A percentile compares a stretch with the other conserved stretches of the same genome.
These are phyloP conservation scores for Tubosaeta sp. DNA, from an alignment of 768 basidiomycete genomes.

Conservation along the genomic window DNA sequence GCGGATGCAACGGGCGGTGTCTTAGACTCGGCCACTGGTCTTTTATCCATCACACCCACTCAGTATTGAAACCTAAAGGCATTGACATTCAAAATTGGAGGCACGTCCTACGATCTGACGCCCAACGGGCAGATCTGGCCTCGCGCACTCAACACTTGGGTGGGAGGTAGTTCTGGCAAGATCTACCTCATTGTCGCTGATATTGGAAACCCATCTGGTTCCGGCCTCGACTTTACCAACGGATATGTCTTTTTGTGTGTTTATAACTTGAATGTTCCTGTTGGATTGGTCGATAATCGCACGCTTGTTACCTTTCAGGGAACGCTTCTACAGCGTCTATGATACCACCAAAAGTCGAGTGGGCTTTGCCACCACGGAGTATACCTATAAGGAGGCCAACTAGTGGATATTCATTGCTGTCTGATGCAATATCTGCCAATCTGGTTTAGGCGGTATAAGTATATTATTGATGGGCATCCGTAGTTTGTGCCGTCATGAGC, in stretches of 20 bases:
- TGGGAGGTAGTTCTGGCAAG: constrained; percentile 15
- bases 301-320: not conserved
- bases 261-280: no score
- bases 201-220: constrained; percentile 10
- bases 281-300: not conserved
- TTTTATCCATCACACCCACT: constrained; percentile 18
- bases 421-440: no score
- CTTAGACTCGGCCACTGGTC: constrained; percentile 20
- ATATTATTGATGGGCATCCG: no score
- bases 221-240: constrained; percentile 12
- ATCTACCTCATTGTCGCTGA: constrained; percentile 23
- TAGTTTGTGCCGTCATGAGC: no score
- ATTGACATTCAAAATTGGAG: constrained; percentile 14
- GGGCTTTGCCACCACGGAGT: not conserved
- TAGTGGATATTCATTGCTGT: no score
- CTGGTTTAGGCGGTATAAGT: no score
- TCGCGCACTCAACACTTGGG: constrained; percentile 14
- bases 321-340: not conserved
- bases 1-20: not conserved
- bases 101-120: constrained; percentile 7
- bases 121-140: constrained; percentile 14
- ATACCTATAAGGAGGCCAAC: not conserved
- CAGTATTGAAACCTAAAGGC: constrained; percentile 21
- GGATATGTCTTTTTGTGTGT: not conserved
- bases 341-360: not conserved